Percentiles rank a stretch among this genome's conserved stretches.
Conservation (phyloP, 2,329 filamentous ascomycete species). For the Leptographium procerum region DNA sequence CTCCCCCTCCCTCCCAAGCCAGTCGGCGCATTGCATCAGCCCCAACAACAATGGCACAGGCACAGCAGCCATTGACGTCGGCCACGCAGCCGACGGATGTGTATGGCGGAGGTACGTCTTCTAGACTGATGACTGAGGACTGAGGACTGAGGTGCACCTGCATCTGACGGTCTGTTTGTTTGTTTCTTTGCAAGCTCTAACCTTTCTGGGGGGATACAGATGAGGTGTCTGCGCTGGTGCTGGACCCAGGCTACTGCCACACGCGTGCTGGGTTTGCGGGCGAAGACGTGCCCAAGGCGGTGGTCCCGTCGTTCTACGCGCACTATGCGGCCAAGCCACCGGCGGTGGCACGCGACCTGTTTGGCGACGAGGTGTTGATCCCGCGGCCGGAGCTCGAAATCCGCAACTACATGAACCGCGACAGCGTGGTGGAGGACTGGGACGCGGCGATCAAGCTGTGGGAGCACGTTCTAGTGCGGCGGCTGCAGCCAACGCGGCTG, state of each 20-base stretch:
- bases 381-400: conserved; percentile 69
- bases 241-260: conserved; percentile 85
- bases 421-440: conserved; percentile 93
- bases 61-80: conserved; percentile 41
- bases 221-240: conserved; percentile 92
- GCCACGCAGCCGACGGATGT: conserved; percentile 49
- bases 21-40: neutral
- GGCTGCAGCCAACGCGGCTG: conserved; percentile 62
- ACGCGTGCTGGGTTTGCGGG: conserved; percentile 94
- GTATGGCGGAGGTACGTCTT: conserved; percentile 46
- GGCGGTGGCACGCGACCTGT: conserved; percentile 48
- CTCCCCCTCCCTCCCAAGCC: neutral
- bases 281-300: conserved; percentile 91
- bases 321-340: conserved; percentile 29
- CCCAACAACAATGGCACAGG: conserved; percentile 28
- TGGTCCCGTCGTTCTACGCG: conserved; percentile 85
- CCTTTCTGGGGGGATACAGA: no score
- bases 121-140: neutral
- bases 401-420: conserved; percentile 80
- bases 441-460: conserved; percentile 80
- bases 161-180: neutral
- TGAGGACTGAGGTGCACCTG: neutral
- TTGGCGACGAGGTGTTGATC: conserved; percentile 83
- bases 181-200: neutral
- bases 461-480: conserved; percentile 85